Percentiles rank a stretch among this genome's conserved stretches.
Evolutionary conservation across 192 early-diverging fungal genomes (phyloP).

Genomic region (Podila minutissima): DNA sequence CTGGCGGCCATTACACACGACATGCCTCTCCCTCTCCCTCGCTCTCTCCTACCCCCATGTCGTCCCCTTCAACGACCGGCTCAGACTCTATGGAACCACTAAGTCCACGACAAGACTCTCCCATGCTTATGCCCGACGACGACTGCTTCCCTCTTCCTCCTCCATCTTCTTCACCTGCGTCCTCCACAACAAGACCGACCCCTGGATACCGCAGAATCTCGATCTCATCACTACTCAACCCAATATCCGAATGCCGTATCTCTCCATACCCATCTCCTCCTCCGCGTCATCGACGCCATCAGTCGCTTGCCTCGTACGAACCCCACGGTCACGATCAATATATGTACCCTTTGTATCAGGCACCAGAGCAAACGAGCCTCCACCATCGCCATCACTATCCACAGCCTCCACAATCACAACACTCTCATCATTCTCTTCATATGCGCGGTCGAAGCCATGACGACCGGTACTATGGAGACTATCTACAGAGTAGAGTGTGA

Average conservation of each 20-base stretch:
- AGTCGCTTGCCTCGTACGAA: neutral
- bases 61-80: conserved; percentile 1
- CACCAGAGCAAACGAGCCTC: too few relatives aligned
- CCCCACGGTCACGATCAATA: too few relatives aligned
- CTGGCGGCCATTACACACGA: neutral
- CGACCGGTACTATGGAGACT: too few relatives aligned
- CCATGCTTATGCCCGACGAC: neutral
- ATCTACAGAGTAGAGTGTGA: too few relatives aligned
- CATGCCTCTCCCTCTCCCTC: neutral
- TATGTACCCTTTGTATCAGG: too few relatives aligned
- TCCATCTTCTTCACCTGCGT: neutral
- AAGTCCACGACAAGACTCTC: neutral
- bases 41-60: neutral
- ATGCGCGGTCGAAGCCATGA: too few relatives aligned
- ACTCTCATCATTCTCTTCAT: too few relatives aligned
- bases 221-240: neutral
- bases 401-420: too few relatives aligned
- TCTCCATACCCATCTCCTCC: neutral
- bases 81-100: neutral
- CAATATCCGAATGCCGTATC: conserved; percentile 1
- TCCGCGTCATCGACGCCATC: neutral
- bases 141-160: neutral
- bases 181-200: neutral
- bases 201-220: conserved; percentile 4
- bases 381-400: too few relatives aligned